Conservation (phyloP, 768 basidiomycete genomes). For the Naganishia randhawae region DNA sequence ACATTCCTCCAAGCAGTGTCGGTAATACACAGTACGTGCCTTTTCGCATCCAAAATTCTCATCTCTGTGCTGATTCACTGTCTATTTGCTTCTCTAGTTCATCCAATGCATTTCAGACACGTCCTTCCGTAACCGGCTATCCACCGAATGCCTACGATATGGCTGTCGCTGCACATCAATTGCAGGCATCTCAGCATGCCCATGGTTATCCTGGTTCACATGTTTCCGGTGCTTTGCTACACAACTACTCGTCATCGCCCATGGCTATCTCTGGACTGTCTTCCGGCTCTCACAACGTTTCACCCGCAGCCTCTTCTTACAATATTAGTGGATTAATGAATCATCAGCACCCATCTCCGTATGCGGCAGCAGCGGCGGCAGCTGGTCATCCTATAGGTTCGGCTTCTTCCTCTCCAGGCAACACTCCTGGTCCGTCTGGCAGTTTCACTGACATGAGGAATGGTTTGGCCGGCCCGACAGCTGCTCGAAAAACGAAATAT, state of each 20-base stretch:
- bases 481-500: conserved; percentile 64
- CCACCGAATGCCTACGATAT: conserved; percentile 14
- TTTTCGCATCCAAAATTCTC: not conserved
- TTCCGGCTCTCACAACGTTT: conserved; percentile 9
- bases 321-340: conserved; percentile 6
- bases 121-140: not conserved
- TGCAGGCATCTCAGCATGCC: conserved; percentile 19
- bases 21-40: not conserved
- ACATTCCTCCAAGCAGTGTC: conserved; percentile 4
- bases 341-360: conserved; percentile 10
- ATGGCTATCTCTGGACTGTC: conserved; percentile 8
- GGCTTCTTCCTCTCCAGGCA: conserved; percentile 22
- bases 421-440: conserved; percentile 14
- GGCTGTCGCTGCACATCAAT: conserved; percentile 14
- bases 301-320: conserved; percentile 4
- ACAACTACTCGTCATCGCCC: conserved; percentile 19
- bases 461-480: conserved; percentile 24
- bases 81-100: not conserved
- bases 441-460: conserved; percentile 19
- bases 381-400: conserved; percentile 17
- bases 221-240: conserved; percentile 14
- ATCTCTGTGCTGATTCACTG: not conserved
- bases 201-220: conserved; percentile 13
- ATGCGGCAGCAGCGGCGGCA: conserved; percentile 11
- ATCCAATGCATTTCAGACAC: not conserved